A percentile compares a stretch with the other conserved stretches of the same genome.
phyloP scores from a whole-genome alignment of 2,329 filamentous ascomycete species.

The Plectosphaerella cucumerina region DNA sequence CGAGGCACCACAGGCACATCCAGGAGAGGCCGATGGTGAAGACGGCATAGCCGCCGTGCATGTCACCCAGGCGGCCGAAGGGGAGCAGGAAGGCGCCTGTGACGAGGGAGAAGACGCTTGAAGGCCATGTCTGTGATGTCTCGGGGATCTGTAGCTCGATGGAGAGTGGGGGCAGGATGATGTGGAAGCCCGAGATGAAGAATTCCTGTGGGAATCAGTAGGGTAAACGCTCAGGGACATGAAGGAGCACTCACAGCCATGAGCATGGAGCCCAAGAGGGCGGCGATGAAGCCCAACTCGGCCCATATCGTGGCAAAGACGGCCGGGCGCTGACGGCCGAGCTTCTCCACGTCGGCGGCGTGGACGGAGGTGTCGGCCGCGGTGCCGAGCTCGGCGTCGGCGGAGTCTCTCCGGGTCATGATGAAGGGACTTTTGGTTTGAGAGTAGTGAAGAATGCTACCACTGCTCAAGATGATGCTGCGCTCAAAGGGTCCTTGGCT shows the following conservation, averaged over 20 bases:
- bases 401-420: neutral
- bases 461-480: too few relatives aligned
- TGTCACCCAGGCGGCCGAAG: slow-evolving; percentile 57
- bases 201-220: slow-evolving; percentile 49
- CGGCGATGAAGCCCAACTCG: slow-evolving; percentile 61
- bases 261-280: slow-evolving; percentile 59
- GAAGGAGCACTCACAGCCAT: slow-evolving; percentile 38
- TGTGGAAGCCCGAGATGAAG: slow-evolving; percentile 72
- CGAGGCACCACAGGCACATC: slow-evolving; percentile 65
- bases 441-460: too few relatives aligned
- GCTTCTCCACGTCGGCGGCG: slow-evolving; percentile 44
- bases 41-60: slow-evolving; percentile 57
- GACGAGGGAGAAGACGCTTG: slow-evolving; percentile 55
- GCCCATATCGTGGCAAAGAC: slow-evolving; percentile 46
- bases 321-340: slow-evolving; percentile 59
- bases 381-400: slow-evolving; percentile 9
- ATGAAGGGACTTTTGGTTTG: too few relatives aligned
- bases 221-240: neutral
- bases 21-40: slow-evolving; percentile 58
- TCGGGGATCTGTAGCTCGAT: slow-evolving; percentile 59
- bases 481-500: too few relatives aligned
- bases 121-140: slow-evolving; percentile 60
- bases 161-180: slow-evolving; percentile 65
- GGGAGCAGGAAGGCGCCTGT: slow-evolving; percentile 58
- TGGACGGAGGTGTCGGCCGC: slow-evolving; percentile 1